These are phyloP conservation scores for Raddia distichophylla DNA, from an alignment of 176 grass and related monocot species.

Conservation along the genomic window DNA sequence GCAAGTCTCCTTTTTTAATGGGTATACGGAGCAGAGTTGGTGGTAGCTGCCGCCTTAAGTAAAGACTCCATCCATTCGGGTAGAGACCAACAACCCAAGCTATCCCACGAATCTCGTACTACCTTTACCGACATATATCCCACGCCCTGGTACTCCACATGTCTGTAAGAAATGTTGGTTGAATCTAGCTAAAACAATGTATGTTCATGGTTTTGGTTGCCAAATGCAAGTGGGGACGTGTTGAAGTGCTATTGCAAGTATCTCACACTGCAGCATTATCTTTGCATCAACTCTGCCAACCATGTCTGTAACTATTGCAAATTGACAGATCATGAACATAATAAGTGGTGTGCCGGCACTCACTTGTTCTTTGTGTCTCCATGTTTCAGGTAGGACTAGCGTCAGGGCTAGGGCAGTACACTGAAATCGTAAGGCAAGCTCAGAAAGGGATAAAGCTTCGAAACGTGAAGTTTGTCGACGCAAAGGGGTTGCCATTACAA, in stretches of 20 bases:
- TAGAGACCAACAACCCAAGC: neutral
- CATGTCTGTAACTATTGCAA: neutral
- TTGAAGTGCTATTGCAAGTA: neutral
- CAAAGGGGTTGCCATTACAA: conserved; percentile 66
- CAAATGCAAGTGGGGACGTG: neutral
- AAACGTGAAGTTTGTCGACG: conserved; percentile 77
- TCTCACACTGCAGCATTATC: neutral
- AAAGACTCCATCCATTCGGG: neutral
- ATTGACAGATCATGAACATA: neutral
- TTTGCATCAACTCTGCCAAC: neutral
- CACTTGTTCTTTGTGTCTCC: neutral
- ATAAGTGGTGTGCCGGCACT: neutral
- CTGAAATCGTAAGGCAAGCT: conserved; percentile 67
- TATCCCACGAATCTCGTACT: neutral
- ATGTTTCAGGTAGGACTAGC: conserved; percentile 71
- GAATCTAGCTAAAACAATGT: neutral
- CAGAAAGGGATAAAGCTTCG: conserved; percentile 67
- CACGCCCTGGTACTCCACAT: neutral
- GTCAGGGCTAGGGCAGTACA: conserved; percentile 77
- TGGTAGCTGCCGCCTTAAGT: neutral
- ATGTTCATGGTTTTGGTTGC: neutral
- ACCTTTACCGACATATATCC: neutral
- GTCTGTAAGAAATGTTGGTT: neutral
- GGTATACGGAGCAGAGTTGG: conserved; percentile 12
- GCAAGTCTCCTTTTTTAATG: neutral